Evolutionary conservation across 768 basidiomycete species (phyloP), one percentile per base, ranked within the genome.

Genomic region (Mrakia gelida): DNA sequence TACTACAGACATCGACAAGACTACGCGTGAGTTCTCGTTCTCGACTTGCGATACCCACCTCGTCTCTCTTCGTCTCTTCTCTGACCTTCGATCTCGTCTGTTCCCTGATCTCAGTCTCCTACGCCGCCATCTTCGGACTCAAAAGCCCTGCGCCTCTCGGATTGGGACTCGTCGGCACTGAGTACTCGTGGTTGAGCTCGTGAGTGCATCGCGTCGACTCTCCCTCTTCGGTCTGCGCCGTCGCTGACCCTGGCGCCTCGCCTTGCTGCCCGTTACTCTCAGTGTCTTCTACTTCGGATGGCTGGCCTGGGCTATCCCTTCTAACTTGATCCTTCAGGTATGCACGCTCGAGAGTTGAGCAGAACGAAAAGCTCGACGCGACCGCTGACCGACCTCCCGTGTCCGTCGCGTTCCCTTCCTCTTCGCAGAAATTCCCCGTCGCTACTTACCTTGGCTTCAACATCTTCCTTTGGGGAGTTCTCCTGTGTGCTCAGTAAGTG

Each of bases 271-370:
- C n/a, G n/a, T n/a, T n/a, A n/a, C 2, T 15, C 15, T 23, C 71
- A 54, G 32, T 3, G 80, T 86, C 71, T 86, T 86, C 80, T 86
- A 86, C 81, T 86, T 82, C 80, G 83, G 86, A 28, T 87, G 86
- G 86, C 76, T 86, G 4, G 84, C 81, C 5, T 84, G 86, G 86
- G 86, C 86, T 0, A 82, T 87, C 38, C 86, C 86, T 0, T 85
- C 85, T 10, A 87, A 87, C 76, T 34, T 87, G 56, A 79, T 86
- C 71, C 85, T 87, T 83, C 86, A 86, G 38, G 38, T 38, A 38
- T 8, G 38, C 8, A 38, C 38, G 38, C 38, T 38, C 38, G 38
- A 38, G 38, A 38, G 38, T 38, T 8, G 38, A 8, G 38, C n/a
- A 38, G 38, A 38, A 38, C 8, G 38, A 38, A 38, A 38, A 38